Conservation (phyloP, 139 green algal genomes). For the Coelastrella sp. region DNA sequence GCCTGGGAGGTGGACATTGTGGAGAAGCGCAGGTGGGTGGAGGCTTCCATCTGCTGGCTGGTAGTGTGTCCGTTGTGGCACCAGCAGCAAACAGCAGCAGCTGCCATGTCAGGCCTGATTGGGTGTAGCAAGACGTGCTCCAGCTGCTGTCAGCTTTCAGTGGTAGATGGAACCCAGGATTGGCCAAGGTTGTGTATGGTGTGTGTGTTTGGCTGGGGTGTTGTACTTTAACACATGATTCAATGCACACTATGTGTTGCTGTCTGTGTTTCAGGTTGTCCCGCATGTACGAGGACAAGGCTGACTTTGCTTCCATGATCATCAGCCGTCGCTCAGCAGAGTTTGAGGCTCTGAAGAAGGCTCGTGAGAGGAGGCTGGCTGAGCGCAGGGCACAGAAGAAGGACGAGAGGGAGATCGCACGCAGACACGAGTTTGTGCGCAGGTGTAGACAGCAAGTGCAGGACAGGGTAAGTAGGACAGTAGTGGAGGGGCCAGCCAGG, state of each 20-base stretch:
- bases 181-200: too few relatives aligned
- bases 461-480: constrained; percentile 36
- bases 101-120: too few relatives aligned
- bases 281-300: constrained; percentile 66
- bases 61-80: neutral
- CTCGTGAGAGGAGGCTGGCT: constrained; percentile 63
- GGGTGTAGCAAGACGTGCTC: too few relatives aligned
- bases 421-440: constrained; percentile 84
- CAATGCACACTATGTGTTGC: neutral
- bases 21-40: constrained; percentile 80
- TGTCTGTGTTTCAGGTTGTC: constrained; percentile 36
- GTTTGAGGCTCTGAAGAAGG: constrained; percentile 81
- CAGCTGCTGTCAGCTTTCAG: too few relatives aligned
- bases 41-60: neutral
- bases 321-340: constrained; percentile 88
- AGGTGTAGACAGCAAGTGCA: constrained; percentile 77
- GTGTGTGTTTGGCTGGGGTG: neutral
- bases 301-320: constrained; percentile 68
- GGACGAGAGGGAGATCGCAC: constrained; percentile 77
- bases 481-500: too few relatives aligned
- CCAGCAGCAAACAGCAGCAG: neutral
- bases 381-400: constrained; percentile 63
- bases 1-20: constrained; percentile 89
- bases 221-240: neutral
- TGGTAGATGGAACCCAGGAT: too few relatives aligned